Base-by-base conservation (phyloP, 176 grass and related monocot genomes). In the Musa schizocarpa region DNA sequence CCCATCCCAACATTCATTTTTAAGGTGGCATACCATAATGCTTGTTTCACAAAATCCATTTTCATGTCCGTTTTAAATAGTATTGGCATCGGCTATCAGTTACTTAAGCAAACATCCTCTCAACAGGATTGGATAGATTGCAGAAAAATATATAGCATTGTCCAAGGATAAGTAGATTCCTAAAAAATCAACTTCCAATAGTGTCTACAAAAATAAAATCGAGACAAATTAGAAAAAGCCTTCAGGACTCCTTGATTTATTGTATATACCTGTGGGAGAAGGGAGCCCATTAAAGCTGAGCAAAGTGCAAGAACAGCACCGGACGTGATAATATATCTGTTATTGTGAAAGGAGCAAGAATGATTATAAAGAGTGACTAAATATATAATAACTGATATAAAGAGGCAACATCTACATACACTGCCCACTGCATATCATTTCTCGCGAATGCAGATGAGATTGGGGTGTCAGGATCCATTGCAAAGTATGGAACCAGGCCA, bases 251-350 rank as follows among this genome's bases (percentile, higher is more conserved):
- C 20, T 51, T 50, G 9, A 51, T 48, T 70, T 74, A 74, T 69
- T 11, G 9, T 4, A 10, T 63, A 65, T 9, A 66, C 92, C 92
- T 96, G 90, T 52, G 93, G 92, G 77, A 97, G 88, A 82, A 97
- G 83, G 68, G 88, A 86, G 1, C 93, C 88, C 73, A 97, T 84
- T 77, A 93, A 82, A 52, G 93, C 78, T 71, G 93, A 76, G 48
- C 89, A 79, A 50, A 97, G 87, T 67, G 93, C 86, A 90, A 97
- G 83, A 83, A 97, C 82, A 75, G 86, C 90, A 26, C 93, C 93
- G 68, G 62, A 81, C 1, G 93, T 90, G 84, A 97, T 73, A 77
- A 97, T 63, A 71, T 97, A 90, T 81, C 93, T 97, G 68, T 70
- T 9, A 51, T 52, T 50, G 20, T 50, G 17, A 2, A 51, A 19